Evolutionary conservation across 441 rosid genomes (phyloP), one percentile per base, ranked within the genome.

Genomic region (Gossypium schwendimanii): DNA sequence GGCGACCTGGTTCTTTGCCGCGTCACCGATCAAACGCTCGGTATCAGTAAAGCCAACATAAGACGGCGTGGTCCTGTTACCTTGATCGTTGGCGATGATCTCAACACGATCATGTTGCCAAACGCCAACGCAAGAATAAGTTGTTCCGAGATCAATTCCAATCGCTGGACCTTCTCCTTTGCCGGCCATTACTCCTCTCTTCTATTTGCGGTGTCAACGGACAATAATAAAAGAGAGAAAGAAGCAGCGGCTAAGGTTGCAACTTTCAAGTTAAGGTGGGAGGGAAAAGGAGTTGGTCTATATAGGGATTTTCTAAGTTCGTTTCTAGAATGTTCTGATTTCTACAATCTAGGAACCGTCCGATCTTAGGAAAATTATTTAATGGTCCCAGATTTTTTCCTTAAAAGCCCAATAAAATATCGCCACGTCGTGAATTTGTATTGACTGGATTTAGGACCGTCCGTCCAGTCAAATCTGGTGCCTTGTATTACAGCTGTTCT

Each of bases 111-210:
- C 89, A 28, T 85, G 87, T 41, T 85, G 89, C 89, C 89, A 85
- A 44, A 85, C 87, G 10, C 89, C 89, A 0, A 85, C 89, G 31
- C 89, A 85, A 8, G 87, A 83, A 39, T 85, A 85, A 0, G 88
- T 85, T 0, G 88, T 85, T 14, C 89, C 89, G 18, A 86, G 81
- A 81, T 86, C 89, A 59, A 86, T 86, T 31, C 87, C 89, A 67
- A 86, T 86, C 15, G 87, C 89, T 2, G 89, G 87, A 71, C 89
- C 89, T 74, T 86, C 89, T 72, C 89, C 89, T 79, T 86, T 84
- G 65, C 87, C 84, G 3, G 87, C 81, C 89, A 86, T 86, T 24
- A 50, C 50, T 58, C 83, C 79, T 9, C 28, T 20, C 28, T 55
- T 20, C 2, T 83, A 18, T 0, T 28, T 8, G 8, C 12, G 52